Percentiles rank a stretch among this genome's conserved stretches.
Evolutionary conservation across 169 alveolate genomes (phyloP).

Genomic region (Cryptosporidium sp.): DNA sequence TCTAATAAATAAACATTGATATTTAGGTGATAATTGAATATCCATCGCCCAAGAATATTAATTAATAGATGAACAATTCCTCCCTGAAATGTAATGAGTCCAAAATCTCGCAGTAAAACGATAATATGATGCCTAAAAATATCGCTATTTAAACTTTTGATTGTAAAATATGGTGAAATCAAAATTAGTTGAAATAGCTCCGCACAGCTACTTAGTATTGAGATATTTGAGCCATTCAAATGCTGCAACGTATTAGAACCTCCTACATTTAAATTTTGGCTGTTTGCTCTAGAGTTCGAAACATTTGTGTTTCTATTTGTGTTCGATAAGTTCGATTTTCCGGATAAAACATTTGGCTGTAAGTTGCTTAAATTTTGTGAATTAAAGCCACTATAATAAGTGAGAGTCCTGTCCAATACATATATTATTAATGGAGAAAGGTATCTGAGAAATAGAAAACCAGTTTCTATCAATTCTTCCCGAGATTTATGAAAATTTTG

Average conservation of each 20-base stretch:
- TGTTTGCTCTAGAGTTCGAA: neutral
- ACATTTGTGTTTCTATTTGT: neutral
- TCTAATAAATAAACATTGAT: slow-evolving; percentile 13
- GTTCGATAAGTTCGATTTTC: neutral
- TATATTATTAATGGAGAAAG: slow-evolving; percentile 48
- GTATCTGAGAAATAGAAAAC: slow-evolving; percentile 14
- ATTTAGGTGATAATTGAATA: neutral
- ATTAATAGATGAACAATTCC: slow-evolving; percentile 48
- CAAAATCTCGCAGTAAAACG: slow-evolving; percentile 36
- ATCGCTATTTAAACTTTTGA: neutral
- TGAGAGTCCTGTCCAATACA: neutral
- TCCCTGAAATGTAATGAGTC: slow-evolving; percentile 35
- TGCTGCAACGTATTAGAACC: neutral
- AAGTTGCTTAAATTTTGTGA: neutral
- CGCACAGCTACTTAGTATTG: slow-evolving; percentile 21
- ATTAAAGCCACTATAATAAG: neutral
- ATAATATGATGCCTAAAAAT: neutral
- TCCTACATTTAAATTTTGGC: neutral
- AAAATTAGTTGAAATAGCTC: slow-evolving; percentile 53
- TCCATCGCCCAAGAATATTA: slow-evolving; percentile 63
- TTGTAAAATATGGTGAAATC: slow-evolving; percentile 33
- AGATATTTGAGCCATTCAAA: slow-evolving; percentile 7
- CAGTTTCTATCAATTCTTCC: neutral
- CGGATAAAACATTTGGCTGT: neutral
- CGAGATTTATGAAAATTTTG: neutral